phyloP scores from a whole-genome alignment of 2,329 filamentous ascomycete species.

The Beauveria sp. region DNA sequence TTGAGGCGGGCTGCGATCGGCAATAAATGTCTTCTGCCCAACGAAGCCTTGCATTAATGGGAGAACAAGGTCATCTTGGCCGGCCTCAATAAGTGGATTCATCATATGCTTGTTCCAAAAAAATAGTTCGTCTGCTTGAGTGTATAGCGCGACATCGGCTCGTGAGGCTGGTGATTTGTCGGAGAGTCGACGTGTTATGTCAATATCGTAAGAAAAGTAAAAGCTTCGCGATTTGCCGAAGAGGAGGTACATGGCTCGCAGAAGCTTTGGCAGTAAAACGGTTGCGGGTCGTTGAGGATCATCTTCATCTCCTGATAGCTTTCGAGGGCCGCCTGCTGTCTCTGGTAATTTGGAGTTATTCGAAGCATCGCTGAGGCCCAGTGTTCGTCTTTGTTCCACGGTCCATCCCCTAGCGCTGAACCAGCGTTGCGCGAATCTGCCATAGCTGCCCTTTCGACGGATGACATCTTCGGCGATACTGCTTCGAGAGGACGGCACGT shows the following conservation, averaged over 20 bases:
- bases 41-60: conserved; percentile 93
- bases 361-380: conserved; percentile 53
- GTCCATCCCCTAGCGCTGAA: conserved; percentile 81
- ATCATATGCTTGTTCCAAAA: conserved; percentile 87
- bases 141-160: conserved; percentile 51
- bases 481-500: conserved; percentile 33
- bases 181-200: conserved; percentile 65
- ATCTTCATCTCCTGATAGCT: conserved; percentile 35
- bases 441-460: conserved; percentile 72
- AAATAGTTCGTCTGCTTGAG: conserved; percentile 66
- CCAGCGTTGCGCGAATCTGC: conserved; percentile 84
- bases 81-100: conserved; percentile 64
- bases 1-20: conserved; percentile 55
- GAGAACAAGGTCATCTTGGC: conserved; percentile 62
- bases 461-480: conserved; percentile 88
- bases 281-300: conserved; percentile 23
- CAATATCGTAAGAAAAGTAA: conserved; percentile 91
- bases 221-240: conserved; percentile 79
- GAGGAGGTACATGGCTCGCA: conserved; percentile 76
- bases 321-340: conserved; percentile 13
- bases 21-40: conserved; percentile 73
- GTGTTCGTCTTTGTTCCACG: conserved; percentile 58
- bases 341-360: conserved; percentile 14
- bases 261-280: conserved; percentile 69
- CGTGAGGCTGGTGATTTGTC: conserved; percentile 20